Base-by-base conservation (phyloP, 257 asterid species). In the Solanum ahanhuiri region DNA sequence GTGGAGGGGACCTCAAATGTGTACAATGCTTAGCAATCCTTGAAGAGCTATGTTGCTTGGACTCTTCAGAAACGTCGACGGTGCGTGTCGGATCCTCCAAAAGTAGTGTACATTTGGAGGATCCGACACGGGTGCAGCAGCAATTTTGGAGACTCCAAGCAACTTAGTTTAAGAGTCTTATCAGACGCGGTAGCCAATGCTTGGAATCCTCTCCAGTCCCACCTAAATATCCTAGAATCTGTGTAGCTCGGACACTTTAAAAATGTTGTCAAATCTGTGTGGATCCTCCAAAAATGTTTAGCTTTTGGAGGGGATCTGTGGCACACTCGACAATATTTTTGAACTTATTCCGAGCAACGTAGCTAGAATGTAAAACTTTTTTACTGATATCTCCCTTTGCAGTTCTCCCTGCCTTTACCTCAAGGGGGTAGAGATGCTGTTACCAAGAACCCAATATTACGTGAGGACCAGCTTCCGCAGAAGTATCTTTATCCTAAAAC, bases 381-480 rank as follows among this genome's bases (percentile, higher is more conserved):
- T 77, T 66, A 34, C 82, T 76, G 85, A 87, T 86, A 33, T 31
- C 4, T 82, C 60, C 7, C 7, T 0, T 72, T 92, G 90, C 93
- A 95, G 98, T 95, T 92, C 87, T 97, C 99, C 18, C 86, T 97
- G 77, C 99, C 99, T 70, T 72, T 89, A 81, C 99, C 98, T 43
- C 96, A 93, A 92, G 98, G 99, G 81, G 98, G 98, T 72, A 91
- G 99, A 89, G 95, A 93, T 88, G 95, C 93, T 30, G 90, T 95
- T 73, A 87, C 96, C 39, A 95, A 95, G 93, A 97, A 97, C 84
- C 99, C 98, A 7, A 81, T 97, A 70, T 90, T 97, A 85, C 98
- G 98, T 18, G 98, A 97, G 90, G 99, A 97, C 87, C 99, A 94
- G 91, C 95, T 95, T 85, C 98, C 98, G 0, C 95, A 93, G 83